Base-by-base conservation (phyloP, 768 basidiomycete genomes). In the Mrakia frigida region DNA sequence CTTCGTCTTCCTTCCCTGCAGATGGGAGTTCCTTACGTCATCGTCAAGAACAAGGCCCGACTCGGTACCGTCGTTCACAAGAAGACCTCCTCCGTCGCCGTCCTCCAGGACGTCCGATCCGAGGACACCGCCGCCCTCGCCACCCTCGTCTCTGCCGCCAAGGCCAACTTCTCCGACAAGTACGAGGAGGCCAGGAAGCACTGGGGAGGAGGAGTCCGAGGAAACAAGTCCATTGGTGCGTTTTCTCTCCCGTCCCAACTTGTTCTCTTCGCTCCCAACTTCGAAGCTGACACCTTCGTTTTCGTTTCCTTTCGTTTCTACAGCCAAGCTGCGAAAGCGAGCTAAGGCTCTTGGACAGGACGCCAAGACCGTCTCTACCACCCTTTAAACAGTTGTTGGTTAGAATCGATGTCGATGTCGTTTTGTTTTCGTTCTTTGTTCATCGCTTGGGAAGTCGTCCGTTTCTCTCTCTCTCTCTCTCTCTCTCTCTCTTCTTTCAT, bases 21-120 rank as follows among this genome's bases (percentile, higher is more conserved):
- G 90, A 98, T 98, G 95, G 95, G 95, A 84, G 92, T 98, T 46
- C 95, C 95, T 56, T 98, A 98, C 86, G 93, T 94, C 79, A 97
- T 99, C 80, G 94, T 96, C 81, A 98, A 98, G 81, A 91, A 92
- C 86, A 98, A 98, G 86, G 93, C 96, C 75, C 92, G 96, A 83
- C 92, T 98, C 82, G 96, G 96, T 81, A 93, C 95, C 10, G 94
- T 98, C 78, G 93, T 95, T 56, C 93, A 97, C 89, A 97, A 97
- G 90, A 98, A 98, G 90, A 98, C 94, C 71, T 90, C 94, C 65
- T 91, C 95, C 73, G 91, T 95, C 73, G 85, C 97, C 74, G 91
- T 92, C 56, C 84, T 99, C 77, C 92, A 94, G 85, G 96, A 99
- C 33, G 96, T 99, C 82, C 90, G 89, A 86, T 91, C 90, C 83